These are phyloP conservation scores for Metschnikowia cerradonensis DNA, from an alignment of 805 yeast genomes.

Conservation along the genomic window DNA sequence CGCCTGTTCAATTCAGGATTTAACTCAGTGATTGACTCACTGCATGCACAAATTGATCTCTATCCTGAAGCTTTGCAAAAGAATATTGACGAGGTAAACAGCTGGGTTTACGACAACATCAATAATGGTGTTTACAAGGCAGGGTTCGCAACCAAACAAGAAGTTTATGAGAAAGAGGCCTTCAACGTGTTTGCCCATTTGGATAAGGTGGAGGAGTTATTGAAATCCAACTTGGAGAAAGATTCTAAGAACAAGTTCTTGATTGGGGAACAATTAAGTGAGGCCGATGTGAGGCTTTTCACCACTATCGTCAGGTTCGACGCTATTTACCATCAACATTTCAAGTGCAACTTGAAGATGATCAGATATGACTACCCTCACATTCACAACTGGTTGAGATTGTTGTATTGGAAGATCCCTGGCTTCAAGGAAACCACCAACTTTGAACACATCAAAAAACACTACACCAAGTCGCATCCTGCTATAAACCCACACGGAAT, in stretches of 20 bases:
- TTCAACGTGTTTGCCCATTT: constrained; percentile 58
- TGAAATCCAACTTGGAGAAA: constrained; percentile 41
- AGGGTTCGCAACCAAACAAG: constrained; percentile 84
- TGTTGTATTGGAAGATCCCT: constrained; percentile 74
- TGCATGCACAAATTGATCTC: constrained; percentile 51
- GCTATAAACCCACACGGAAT: constrained; percentile 78
- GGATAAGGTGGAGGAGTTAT: constrained; percentile 63
- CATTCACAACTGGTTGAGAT: constrained; percentile 74
- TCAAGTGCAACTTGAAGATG: constrained; percentile 84
- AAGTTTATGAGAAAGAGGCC: constrained; percentile 71
- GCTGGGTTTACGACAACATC: constrained; percentile 78
- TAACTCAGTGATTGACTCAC: constrained; percentile 48
- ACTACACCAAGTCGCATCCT: constrained; percentile 82
- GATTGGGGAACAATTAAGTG: constrained; percentile 68
- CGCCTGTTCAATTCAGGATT: constrained; percentile 79
- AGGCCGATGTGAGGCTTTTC: constrained; percentile 84
- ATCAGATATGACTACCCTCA: constrained; percentile 77
- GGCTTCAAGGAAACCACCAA: constrained; percentile 77
- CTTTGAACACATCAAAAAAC: constrained; percentile 86
- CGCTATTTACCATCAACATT: constrained; percentile 90
- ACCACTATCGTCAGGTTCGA: constrained; percentile 90
- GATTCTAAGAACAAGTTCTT: constrained; percentile 33
- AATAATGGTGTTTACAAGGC: constrained; percentile 92
- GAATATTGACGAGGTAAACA: constrained; percentile 72
- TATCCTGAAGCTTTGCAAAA: constrained; percentile 54